These are phyloP conservation scores for Castanea sativa DNA, from an alignment of 306 rosid species.

Conservation along the genomic window DNA sequence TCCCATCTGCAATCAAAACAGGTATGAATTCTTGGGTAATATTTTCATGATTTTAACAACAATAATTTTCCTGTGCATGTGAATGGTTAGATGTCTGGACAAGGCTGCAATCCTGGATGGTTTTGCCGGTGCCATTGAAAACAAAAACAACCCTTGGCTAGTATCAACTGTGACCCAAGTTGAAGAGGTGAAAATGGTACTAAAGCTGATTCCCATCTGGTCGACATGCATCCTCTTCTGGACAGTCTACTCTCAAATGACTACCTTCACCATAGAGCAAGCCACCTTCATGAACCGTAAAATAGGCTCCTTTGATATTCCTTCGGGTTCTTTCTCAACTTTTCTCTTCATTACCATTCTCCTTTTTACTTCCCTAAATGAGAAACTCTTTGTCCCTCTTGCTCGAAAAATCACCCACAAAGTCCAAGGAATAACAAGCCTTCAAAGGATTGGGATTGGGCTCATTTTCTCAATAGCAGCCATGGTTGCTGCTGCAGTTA, in stretches of 20 bases:
- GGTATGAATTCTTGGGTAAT: not conserved
- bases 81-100: conserved; percentile 65
- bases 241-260: conserved; percentile 93
- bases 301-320: conserved; percentile 51
- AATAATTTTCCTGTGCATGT: conserved; percentile 14
- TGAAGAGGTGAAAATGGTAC: conserved; percentile 89
- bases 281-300: conserved; percentile 83
- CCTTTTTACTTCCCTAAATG: conserved; percentile 78
- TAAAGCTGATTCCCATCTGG: conserved; percentile 87
- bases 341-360: conserved; percentile 72
- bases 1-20: not conserved
- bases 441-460: conserved; percentile 87
- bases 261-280: conserved; percentile 93
- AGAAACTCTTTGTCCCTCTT: conserved; percentile 65
- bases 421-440: conserved; percentile 84
- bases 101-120: conserved; percentile 85
- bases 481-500: conserved; percentile 66
- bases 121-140: conserved; percentile 29
- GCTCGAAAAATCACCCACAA: conserved; percentile 72
- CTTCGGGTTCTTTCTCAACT: conserved; percentile 79
- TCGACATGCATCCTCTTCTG: conserved; percentile 93
- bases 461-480: conserved; percentile 62
- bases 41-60: conserved; percentile 1
- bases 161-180: conserved; percentile 75
- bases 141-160: conserved; percentile 53